A percentile compares a stretch with the other conserved stretches of the same genome.
Evolutionary conservation across 2,329 filamentous ascomycete genomes (phyloP).

Genomic region (Colletotrichum lindemuthianum): DNA sequence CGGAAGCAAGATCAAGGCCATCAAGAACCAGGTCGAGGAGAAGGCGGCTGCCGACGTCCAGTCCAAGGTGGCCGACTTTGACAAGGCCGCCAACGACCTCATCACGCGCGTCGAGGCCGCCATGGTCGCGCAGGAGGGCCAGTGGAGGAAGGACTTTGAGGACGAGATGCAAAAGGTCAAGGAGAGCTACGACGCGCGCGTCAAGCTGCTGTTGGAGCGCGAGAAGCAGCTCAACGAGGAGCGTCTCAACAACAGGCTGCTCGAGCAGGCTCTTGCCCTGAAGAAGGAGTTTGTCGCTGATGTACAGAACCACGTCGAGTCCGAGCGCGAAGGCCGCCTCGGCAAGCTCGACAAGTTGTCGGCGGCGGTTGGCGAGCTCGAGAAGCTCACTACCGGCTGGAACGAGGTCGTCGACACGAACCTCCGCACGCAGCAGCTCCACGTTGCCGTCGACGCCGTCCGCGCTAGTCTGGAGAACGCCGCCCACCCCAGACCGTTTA

Average conservation of each 20-base stretch:
- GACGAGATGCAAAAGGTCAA: conserved; percentile 84
- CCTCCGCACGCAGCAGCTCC: conserved; percentile 93
- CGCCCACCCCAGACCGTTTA: conserved; percentile 82
- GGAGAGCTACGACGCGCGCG: conserved; percentile 80
- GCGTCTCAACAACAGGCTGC: conserved; percentile 82
- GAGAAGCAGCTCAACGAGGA: conserved; percentile 85
- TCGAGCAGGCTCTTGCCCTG: conserved; percentile 89
- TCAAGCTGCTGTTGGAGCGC: conserved; percentile 81
- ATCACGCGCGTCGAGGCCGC: conserved; percentile 86
- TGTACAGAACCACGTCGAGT: conserved; percentile 84
- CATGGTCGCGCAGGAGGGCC: conserved; percentile 81
- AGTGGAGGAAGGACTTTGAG: conserved; percentile 89
- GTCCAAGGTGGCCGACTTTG: conserved; percentile 80
- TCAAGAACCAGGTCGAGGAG: conserved; percentile 76
- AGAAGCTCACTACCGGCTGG: conserved; percentile 89
- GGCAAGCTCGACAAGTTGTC: conserved; percentile 86
- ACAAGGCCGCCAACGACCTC: conserved; percentile 87
- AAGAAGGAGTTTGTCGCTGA: conserved; percentile 86
- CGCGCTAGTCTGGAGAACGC: conserved; percentile 82
- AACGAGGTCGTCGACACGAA: conserved; percentile 90
- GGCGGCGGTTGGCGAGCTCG: conserved; percentile 81
- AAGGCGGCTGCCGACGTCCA: conserved; percentile 80
- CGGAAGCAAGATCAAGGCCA: conserved; percentile 77
- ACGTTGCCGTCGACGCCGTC: conserved; percentile 94
- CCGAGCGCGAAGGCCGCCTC: conserved; percentile 86